Evolutionary conservation across 2,329 filamentous ascomycete species (phyloP), one percentile per base, ranked within the genome.

Genomic region (Fusarium robinianum): DNA sequence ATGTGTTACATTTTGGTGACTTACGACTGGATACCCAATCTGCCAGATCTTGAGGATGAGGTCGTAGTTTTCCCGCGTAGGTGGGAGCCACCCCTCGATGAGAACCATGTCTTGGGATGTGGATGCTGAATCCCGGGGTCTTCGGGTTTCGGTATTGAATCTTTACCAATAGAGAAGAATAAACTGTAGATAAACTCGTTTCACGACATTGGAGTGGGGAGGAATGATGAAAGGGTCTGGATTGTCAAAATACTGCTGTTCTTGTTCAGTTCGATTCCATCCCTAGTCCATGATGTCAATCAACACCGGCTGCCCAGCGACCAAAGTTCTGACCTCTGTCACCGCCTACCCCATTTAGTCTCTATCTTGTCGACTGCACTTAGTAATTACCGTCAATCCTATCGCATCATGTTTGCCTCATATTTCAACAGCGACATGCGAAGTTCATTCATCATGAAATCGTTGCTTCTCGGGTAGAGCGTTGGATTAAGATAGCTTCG

Each of bases 1-100:
- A 31, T n/a, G n/a, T n/a, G 27, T 14, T 26, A 18, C n/a, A 27
- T 9, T 8, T 29, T 23, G 18, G 5, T 19, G n/a, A 56, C 74
- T 34, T 66, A 83, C 80, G 14, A 79, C 35, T 2, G 79, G 78
- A 44, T 75, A 82, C 26, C 55, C 52, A 51, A 77, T 74, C 46
- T 77, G 72, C 72, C 80, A 85, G 34, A 73, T 54, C 18, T 63
- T 72, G 23, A 81, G 63, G 8, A 83, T 64, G 18, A 71, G 55
- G 39, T 81, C 71, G 64, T 80, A 85, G 64, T 83, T 76, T 55
- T 80, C 76, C 55, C 73, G 72, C 43, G 74, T 79, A 1, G 80
- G 77, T 11, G 82, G 82, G 49, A 81, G 66, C 77, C 78, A 83
- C 46, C 70, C 72, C 53, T 77, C 64, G 23, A 81, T 58, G 34